These are phyloP conservation scores for Diutina scorzettiae DNA, from an alignment of 1,139 yeast genomes.

Conservation along the genomic window DNA sequence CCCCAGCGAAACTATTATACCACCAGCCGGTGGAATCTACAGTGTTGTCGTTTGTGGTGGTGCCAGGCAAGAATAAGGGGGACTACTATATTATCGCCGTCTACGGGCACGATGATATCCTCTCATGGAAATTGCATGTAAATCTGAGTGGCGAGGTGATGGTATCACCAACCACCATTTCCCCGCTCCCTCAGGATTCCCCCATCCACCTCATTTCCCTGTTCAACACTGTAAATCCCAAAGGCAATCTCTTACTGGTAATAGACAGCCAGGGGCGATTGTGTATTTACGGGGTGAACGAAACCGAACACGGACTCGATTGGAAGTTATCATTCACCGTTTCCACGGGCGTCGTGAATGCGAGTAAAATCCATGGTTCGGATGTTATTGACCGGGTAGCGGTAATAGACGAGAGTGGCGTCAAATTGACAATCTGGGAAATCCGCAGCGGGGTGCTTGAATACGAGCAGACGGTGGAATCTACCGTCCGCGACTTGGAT, in stretches of 20 bases:
- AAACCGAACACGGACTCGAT: slow-evolving; percentile 10
- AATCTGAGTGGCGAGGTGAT: not conserved
- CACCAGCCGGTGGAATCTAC: not conserved
- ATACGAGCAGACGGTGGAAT: slow-evolving; percentile 36
- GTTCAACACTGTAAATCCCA: not conserved
- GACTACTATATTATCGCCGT: slow-evolving; percentile 2
- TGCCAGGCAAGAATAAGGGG: not conserved
- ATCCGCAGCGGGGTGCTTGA: slow-evolving; percentile 56
- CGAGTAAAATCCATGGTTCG: slow-evolving; percentile 56
- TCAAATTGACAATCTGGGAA: slow-evolving; percentile 65
- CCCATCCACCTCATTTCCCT: not conserved
- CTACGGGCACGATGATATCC: not conserved
- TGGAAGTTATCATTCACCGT: slow-evolving; percentile 44
- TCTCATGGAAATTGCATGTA: not conserved
- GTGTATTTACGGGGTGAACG: slow-evolving; percentile 14
- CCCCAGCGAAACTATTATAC: not conserved
- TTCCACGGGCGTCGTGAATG: slow-evolving; percentile 42
- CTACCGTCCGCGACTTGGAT: slow-evolving; percentile 44
- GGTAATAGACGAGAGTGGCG: slow-evolving; percentile 42
- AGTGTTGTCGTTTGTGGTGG: not conserved
- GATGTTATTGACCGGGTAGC: slow-evolving; percentile 61
- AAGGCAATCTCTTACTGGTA: slow-evolving; percentile 18
- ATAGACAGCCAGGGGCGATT: slow-evolving; percentile 46
- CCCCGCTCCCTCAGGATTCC: not conserved
- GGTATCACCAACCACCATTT: not conserved